These are phyloP conservation scores for Perkinsus marinus DNA, from an alignment of 169 alveolate genomes.

Conservation along the genomic window DNA sequence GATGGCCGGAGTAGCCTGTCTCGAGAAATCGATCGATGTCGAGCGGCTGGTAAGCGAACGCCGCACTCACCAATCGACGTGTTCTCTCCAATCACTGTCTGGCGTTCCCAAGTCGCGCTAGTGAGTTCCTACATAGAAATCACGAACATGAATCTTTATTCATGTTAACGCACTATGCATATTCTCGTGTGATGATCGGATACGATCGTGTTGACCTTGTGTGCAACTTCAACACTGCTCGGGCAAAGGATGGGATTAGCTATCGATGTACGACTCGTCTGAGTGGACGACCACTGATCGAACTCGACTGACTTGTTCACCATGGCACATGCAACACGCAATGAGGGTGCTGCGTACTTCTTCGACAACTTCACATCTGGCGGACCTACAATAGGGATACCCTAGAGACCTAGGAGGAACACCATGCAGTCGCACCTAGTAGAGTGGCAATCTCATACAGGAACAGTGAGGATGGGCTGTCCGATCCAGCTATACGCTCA, in stretches of 20 bases:
- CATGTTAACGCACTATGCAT: not conserved
- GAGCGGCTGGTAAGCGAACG: not conserved
- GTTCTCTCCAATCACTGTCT: not conserved
- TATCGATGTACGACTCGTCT: not conserved
- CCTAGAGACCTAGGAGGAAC: not conserved
- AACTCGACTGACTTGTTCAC: not conserved
- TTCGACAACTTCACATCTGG: not conserved
- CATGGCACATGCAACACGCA: not conserved
- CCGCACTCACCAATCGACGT: not conserved
- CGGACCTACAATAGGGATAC: not conserved
- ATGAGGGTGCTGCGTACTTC: not conserved
- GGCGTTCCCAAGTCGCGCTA: not conserved
- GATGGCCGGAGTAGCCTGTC: not conserved
- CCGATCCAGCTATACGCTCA: not conserved
- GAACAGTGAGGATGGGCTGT: not conserved
- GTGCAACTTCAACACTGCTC: not conserved
- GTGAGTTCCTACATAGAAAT: not conserved
- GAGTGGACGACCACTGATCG: not conserved
- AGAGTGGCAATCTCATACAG: not conserved
- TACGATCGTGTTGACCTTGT: not conserved
- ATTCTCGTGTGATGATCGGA: not conserved
- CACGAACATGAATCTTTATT: not conserved
- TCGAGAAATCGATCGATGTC: not conserved
- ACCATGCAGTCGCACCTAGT: not conserved
- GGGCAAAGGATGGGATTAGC: not conserved